Base-by-base conservation (phyloP, 2,329 filamentous ascomycete genomes). In the Pyrenophora teres region DNA sequence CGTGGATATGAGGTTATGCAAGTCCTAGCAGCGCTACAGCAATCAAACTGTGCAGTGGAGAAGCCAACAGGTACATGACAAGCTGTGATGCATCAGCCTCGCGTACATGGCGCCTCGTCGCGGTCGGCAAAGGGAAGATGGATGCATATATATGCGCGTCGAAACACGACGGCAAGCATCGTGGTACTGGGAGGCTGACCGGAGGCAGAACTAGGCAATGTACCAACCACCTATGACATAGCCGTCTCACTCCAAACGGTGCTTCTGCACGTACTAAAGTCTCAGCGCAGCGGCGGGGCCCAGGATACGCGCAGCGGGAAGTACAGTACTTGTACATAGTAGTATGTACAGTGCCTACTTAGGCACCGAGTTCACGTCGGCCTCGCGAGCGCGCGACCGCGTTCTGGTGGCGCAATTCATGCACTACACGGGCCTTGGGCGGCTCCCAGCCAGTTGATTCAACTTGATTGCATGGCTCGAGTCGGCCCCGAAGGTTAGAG, bases 61-160 rank as follows among this genome's bases (percentile, higher is more conserved):
- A 30, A 13, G 3, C 3, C 10, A 30, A 30, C 27, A 30, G 27
- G 27, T 30, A 30, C 27, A 38, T 33, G 44, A 46, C 13, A 37
- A 37, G 32, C 42, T 49, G 12, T 40, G 57, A 35, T 36, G 38
- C n/a, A 23, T 39, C 49, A 50, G 47, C 40, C 23, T 25, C 58
- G 52, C 46, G 61, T 67, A 60, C 59, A 63, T 60, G 42, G 42
- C 57, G 65, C 60, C 60, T 65, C 62, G 53, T 59, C 63, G 61
- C 62, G 63, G 53, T 59, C 40, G 23, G 46, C 30, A 46, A 25
- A 44, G 50, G 61, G 52, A 56, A 52, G 42, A 33, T 48, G 62
- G 57, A 53, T 48, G 16, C 40, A 57, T 31, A 45, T 46, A 35
- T 36, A 19, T 37, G 37, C 63, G 63, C 54, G 53, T 50, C 63